Conservation (phyloP, 768 basidiomycete species). For the Cystobasidium onofrii region DNA sequence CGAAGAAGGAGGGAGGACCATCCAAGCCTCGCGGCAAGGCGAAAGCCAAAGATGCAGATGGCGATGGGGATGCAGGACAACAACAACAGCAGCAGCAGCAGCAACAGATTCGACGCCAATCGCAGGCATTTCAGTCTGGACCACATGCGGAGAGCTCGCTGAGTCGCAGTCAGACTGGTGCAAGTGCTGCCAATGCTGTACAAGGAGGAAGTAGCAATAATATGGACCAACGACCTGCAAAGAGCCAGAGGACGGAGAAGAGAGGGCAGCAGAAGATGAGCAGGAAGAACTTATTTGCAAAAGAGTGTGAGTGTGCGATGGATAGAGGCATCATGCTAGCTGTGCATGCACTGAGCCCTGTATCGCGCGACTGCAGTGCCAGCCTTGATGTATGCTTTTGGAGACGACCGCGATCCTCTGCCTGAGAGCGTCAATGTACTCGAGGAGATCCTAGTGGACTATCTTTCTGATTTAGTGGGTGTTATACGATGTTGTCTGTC, state of each 20-base stretch:
- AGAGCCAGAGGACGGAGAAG: conserved; percentile 2
- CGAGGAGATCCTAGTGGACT: conserved; percentile 87
- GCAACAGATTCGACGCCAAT: not conserved
- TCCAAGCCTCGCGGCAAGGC: not conserved
- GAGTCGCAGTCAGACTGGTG: not conserved
- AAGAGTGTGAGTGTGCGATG: conserved; percentile 33
- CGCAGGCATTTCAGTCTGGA: not conserved
- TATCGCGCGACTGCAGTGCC: conserved; percentile 36
- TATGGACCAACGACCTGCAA: not conserved
- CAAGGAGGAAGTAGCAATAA: no score
- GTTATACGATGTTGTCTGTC: not conserved
- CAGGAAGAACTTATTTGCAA: conserved; percentile 38
- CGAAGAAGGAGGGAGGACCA: conserved; percentile 3
- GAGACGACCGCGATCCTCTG: conserved; percentile 79
- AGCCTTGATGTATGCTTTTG: conserved; percentile 54
- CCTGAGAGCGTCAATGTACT: conserved; percentile 81
- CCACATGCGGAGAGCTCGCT: not conserved
- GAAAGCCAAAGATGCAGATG: not conserved
- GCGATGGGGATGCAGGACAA: not conserved
- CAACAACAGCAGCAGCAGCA: no score
- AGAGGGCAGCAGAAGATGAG: conserved; percentile 10
- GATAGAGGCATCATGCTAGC: no score
- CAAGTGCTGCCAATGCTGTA: not conserved
- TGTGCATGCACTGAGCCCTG: no score
- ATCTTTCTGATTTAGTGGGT: conserved; percentile 77